Evolutionary conservation across 805 yeast genomes (phyloP), one percentile per base, ranked within the genome.

Genomic region (Zygosaccharomyces kombuchaensis): DNA sequence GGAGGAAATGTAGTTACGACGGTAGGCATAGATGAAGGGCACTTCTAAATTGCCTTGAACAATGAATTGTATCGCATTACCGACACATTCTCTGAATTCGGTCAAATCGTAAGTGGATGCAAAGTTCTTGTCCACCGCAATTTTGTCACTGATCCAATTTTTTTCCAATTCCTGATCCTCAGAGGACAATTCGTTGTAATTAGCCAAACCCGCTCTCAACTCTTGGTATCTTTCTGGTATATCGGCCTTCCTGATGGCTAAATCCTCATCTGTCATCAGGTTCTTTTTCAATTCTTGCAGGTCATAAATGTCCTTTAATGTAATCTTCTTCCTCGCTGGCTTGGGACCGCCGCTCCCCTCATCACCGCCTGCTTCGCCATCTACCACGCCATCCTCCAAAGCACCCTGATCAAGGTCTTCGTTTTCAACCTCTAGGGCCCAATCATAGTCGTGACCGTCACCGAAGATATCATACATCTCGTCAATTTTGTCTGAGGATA

Each of bases 401-500:
- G 69, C 65, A 17, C 50, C 48, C 26, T 49, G 50, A 27, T 78
- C 80, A 22, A 70, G 78, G 40, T 76, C 82, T 54, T 77, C 83
- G 50, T 78, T 81, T 68, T 90, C 96, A 23, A 87, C 93, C 59
- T 88, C 96, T 45, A 93, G 72, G 9, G 99, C 99, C 98, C 99
- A 93, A 46, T 87, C 96, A 66, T 93, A 93, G 60, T 91, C 97
- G 53, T 82, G 89, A 42, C 99, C 99, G 65, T 89, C 95, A 54
- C 99, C 99, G 63, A 93, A 93, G 10, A 93, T 87, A 63, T 93
- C 99, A 59, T 82, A 89, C 61, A 93, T 78, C 66, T 91, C 97
- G 59, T 88, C 93, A 53, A 91, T 78, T 63, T 87, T 87, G 58
- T 93, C 98, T 45, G 93, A 83, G 57, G 93, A 96, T 35, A 85